phyloP scores from a whole-genome alignment of 805 yeast genomes.

The Saturnispora quitensis region DNA sequence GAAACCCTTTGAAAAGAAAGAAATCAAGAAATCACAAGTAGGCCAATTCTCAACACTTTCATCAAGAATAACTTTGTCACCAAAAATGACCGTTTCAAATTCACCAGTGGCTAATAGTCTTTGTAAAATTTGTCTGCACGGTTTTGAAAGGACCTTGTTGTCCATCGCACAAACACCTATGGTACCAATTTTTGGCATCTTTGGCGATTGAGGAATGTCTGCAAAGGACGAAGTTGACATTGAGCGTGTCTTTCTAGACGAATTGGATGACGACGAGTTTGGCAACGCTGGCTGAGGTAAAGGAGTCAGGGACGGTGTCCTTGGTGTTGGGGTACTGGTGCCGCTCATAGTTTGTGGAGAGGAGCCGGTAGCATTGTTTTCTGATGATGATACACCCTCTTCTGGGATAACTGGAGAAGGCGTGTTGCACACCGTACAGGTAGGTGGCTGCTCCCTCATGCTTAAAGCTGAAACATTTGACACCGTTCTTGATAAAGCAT shows the following conservation, averaged over 20 bases:
- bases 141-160: constrained; percentile 89
- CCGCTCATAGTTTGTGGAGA: not conserved
- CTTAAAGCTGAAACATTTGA: constrained; percentile 26
- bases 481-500: constrained; percentile 25
- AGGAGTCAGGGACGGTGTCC: not conserved
- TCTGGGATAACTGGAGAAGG: constrained; percentile 1
- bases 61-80: constrained; percentile 92
- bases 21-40: constrained; percentile 88
- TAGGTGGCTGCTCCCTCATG: constrained; percentile 15
- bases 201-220: constrained; percentile 32
- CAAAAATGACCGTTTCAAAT: constrained; percentile 93
- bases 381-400: not conserved
- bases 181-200: constrained; percentile 70
- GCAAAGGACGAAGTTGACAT: constrained; percentile 23
- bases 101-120: constrained; percentile 87
- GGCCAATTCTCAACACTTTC: constrained; percentile 97
- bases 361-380: not conserved
- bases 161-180: constrained; percentile 99
- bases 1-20: constrained; percentile 92
- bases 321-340: not conserved
- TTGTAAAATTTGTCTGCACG: constrained; percentile 85
- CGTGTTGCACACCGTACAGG: not conserved
- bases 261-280: constrained; percentile 9
- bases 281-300: constrained; percentile 7
- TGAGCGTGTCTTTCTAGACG: constrained; percentile 19